These are phyloP conservation scores for Fraxinus greggii DNA, from an alignment of 305 asterid genomes.

Conservation along the genomic window DNA sequence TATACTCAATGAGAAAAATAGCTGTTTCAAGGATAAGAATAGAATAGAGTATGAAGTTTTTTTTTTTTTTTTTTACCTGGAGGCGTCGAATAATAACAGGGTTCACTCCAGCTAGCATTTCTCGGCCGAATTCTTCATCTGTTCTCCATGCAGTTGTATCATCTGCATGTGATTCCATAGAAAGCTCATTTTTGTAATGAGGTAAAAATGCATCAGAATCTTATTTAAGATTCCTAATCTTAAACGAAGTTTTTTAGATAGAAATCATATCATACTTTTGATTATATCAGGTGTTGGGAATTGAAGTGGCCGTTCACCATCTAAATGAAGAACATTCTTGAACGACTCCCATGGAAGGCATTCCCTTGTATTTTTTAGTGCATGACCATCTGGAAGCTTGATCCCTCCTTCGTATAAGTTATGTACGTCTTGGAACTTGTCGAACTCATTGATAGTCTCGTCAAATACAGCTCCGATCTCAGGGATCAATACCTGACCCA, in stretches of 20 bases:
- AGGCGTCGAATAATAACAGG: conserved; percentile 48
- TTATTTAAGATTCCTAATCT: not conserved
- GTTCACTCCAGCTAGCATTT: conserved; percentile 49
- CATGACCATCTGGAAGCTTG: conserved; percentile 52
- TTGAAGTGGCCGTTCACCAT: conserved; percentile 59
- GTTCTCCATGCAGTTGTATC: conserved; percentile 49
- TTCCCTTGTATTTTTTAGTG: conserved; percentile 34
- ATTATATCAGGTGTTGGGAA: conserved; percentile 66
- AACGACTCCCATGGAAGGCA: conserved; percentile 52
- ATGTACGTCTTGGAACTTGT: conserved; percentile 46
- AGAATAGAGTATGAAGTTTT: not conserved
- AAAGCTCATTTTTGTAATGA: not conserved
- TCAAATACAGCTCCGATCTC: conserved; percentile 46
- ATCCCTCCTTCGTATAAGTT: conserved; percentile 55
- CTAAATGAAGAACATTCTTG: conserved; percentile 50
- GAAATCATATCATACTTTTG: conserved; percentile 34
- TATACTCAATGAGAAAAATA: not conserved
- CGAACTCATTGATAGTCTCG: conserved; percentile 47
- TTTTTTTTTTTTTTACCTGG: conserved; percentile 22
- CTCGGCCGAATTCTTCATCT: conserved; percentile 54
- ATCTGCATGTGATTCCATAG: conserved; percentile 25
- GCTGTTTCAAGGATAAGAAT: not conserved
- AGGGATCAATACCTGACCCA: conserved; percentile 49
- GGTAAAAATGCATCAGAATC: not conserved
- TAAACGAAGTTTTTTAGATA: not conserved